phyloP scores from a whole-genome alignment of 1,284 basidiomycete species.

The Moesziomyces globuligerus region DNA sequence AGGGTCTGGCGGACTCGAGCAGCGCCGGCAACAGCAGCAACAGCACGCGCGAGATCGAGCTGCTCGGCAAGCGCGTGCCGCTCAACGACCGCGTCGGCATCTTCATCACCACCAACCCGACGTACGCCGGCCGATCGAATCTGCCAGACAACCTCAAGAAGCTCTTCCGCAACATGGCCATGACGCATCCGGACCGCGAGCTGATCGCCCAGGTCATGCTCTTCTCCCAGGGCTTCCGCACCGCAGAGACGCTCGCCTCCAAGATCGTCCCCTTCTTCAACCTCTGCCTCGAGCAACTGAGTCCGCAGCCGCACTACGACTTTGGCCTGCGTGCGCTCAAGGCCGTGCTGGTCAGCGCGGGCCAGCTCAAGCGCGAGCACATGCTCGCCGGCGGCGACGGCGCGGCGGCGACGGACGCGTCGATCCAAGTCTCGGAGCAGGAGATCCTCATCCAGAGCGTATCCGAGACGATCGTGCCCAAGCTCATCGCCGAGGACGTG shows the following conservation, averaged over 20 bases:
- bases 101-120: slow-evolving; percentile 94
- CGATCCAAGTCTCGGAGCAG: slow-evolving; percentile 78
- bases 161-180: slow-evolving; percentile 96
- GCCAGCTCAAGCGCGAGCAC: slow-evolving; percentile 90
- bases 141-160: slow-evolving; percentile 94
- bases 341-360: slow-evolving; percentile 93
- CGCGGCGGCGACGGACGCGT: slow-evolving; percentile 6
- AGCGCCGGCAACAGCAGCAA: slow-evolving; percentile 6
- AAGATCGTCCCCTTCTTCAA: slow-evolving; percentile 99
- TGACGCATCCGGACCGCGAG: slow-evolving; percentile 97
- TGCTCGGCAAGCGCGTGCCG: slow-evolving; percentile 93
- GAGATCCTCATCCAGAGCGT: slow-evolving; percentile 98
- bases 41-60: slow-evolving; percentile 70
- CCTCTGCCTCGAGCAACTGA: slow-evolving; percentile 95
- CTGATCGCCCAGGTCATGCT: slow-evolving; percentile 99
- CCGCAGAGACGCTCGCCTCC: slow-evolving; percentile 91
- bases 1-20: slow-evolving; percentile 78
- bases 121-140: slow-evolving; percentile 96
- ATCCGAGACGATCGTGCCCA: slow-evolving; percentile 98
- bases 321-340: slow-evolving; percentile 98
- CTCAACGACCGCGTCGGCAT: slow-evolving; percentile 94
- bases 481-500: slow-evolving; percentile 96
- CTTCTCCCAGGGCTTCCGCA: slow-evolving; percentile 98
- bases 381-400: slow-evolving; percentile 37
- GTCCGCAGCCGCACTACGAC: slow-evolving; percentile 97